A percentile compares a stretch with the other conserved stretches of the same genome.
phyloP scores from a whole-genome alignment of 768 basidiomycete species.

The Lentinula detonsa region DNA sequence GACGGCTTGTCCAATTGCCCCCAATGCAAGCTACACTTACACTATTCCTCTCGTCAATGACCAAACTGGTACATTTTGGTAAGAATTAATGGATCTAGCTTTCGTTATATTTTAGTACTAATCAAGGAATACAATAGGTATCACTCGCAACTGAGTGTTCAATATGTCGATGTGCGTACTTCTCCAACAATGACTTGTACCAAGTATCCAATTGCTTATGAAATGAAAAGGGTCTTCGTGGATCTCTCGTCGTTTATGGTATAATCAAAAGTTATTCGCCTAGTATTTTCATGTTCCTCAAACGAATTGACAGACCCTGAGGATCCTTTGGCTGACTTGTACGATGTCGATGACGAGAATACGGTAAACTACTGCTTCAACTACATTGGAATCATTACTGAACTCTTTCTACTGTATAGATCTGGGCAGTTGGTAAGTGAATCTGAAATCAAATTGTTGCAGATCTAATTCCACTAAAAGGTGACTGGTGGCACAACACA shows the following conservation, averaged over 20 bases:
- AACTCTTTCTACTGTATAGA: background rate
- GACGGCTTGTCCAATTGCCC: conserved; percentile 36
- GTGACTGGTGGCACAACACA: conserved; percentile 38
- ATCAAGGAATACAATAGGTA: background rate
- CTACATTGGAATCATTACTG: background rate
- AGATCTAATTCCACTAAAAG: conserved; percentile 7
- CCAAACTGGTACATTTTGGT: conserved; percentile 25
- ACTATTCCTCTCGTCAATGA: conserved; percentile 24
- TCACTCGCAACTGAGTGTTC: background rate
- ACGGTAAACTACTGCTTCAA: background rate
- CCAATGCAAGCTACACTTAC: conserved; percentile 29
- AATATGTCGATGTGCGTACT: conserved; percentile 13
- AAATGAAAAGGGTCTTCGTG: conserved; percentile 21
- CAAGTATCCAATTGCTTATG: background rate
- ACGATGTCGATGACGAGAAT: conserved; percentile 27
- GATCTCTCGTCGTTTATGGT: conserved; percentile 27
- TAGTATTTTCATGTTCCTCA: background rate
- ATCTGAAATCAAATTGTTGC: conserved; percentile 15
- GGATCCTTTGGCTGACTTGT: conserved; percentile 32
- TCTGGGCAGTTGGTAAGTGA: conserved; percentile 1
- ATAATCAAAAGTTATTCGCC: conserved; percentile 8
- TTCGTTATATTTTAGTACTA: background rate
- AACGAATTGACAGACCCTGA: conserved; percentile 19
- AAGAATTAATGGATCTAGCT: background rate
- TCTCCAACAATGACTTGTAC: background rate